Evolutionary conservation across 805 yeast species (phyloP).

Genomic region (Candida anglica): DNA sequence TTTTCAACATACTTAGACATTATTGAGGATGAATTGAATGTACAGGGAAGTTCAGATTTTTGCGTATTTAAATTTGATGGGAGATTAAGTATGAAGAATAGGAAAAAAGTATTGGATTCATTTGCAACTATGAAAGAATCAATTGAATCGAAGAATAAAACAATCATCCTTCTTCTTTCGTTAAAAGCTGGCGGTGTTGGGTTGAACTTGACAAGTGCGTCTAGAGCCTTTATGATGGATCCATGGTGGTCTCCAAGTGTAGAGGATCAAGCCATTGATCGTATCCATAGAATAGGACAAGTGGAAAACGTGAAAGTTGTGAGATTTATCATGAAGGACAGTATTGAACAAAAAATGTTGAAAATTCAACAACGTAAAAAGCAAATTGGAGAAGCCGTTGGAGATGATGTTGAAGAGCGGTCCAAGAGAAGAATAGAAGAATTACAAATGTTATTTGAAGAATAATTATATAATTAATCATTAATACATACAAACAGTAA

Average conservation of each 20-base stretch:
- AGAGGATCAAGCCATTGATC: conserved; percentile 87
- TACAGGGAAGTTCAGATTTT: conserved; percentile 41
- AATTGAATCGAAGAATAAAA: conserved; percentile 18
- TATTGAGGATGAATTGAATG: conserved; percentile 55
- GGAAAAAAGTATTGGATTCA: conserved; percentile 55
- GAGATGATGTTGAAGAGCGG: conserved; percentile 71
- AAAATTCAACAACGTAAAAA: conserved; percentile 81
- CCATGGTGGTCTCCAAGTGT: conserved; percentile 97
- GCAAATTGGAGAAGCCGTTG: conserved; percentile 76
- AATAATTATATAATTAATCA: too few relatives aligned
- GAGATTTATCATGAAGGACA: conserved; percentile 75
- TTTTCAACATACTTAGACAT: conserved; percentile 80
- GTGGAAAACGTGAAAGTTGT: conserved; percentile 63
- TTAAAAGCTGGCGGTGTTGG: conserved; percentile 96
- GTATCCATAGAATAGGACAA: conserved; percentile 92
- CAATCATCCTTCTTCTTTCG: conserved; percentile 61
- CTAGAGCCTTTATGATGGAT: conserved; percentile 84
- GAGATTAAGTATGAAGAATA: conserved; percentile 58
- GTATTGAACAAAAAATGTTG: conserved; percentile 87
- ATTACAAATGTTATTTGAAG: conserved; percentile 62
- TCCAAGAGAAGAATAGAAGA: conserved; percentile 68
- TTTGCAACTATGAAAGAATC: conserved; percentile 36
- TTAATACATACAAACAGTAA: too few relatives aligned
- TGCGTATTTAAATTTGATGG: conserved; percentile 78
- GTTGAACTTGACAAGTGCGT: conserved; percentile 78